Base-by-base conservation (phyloP, 306 rosid species). In the Cucumis hystrix region DNA sequence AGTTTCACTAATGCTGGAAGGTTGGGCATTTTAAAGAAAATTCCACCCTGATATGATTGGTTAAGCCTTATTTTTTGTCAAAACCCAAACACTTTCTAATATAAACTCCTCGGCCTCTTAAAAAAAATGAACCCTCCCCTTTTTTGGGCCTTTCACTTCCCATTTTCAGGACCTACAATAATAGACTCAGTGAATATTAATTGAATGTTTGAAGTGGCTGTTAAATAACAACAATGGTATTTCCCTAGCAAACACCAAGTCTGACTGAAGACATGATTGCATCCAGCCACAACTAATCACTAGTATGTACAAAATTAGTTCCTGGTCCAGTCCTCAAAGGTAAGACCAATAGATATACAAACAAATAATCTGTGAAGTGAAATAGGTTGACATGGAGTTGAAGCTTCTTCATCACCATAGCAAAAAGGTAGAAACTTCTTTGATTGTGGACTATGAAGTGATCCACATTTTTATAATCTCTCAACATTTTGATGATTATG, bases 161-260 rank as follows among this genome's bases (percentile, higher is more conserved):
- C 16, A n/a, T 66, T 37, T 17, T 65, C 51, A 65, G 30, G 73
- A 67, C 54, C 30, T 67, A 43, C 40, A 67, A 41, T 67, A n/a
- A 12, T 5, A 43, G 20, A 65, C 59, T 25, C 21, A 2, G 43
- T 71, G 16, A 49, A 33, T 49, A 71, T 23, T 71, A 56, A 16
- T 16, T 25, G 16, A 73, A 73, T 73, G 62, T 73, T 52, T 54
- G 30, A 28, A 33, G 17, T 51, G 11, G 30, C 45, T 30, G 47
- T 52, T 51, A 73, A 30, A 52, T 73, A 73, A 73, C 77, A 49
- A 45, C 54, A 9, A 33, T 30, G 40, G 20, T 30, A 73, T 15
- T 23, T 43, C n/a, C 39, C 60, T 18, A 55, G 79, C 74, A 23
- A 45, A 79, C 76, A 82, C 87, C 84, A 81, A 87, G 87, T 79